These are phyloP conservation scores for Calonectria henricotiae DNA, from an alignment of 2,329 filamentous ascomycete species.

Conservation along the genomic window DNA sequence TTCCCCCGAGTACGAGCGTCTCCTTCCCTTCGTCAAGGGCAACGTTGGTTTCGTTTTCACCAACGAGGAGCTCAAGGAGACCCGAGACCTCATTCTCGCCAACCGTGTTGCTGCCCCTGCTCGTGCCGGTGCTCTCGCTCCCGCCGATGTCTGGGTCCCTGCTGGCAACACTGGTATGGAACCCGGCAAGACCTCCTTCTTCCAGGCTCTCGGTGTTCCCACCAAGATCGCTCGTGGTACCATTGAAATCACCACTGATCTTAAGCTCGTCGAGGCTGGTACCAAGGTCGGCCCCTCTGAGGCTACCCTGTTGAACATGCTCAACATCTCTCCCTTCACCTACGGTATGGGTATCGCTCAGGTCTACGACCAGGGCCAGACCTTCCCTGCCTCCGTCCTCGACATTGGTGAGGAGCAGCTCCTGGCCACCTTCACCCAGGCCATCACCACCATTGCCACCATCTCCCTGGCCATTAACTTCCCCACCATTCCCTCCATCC, in stretches of 20 bases:
- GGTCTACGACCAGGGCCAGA: slow-evolving; percentile 98
- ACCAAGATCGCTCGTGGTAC: slow-evolving; percentile 99
- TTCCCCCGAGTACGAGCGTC: slow-evolving; percentile 96
- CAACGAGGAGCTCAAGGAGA: slow-evolving; percentile 93
- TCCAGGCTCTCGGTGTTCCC: slow-evolving; percentile 99
- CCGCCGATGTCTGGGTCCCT: slow-evolving; percentile 93
- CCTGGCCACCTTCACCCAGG: slow-evolving; percentile 84
- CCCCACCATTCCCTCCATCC: slow-evolving; percentile 95
- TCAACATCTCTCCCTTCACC: slow-evolving; percentile 99
- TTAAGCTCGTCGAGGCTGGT: slow-evolving; percentile 96
- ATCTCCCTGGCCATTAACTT: slow-evolving; percentile 95
- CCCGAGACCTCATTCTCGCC: slow-evolving; percentile 93
- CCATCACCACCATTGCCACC: slow-evolving; percentile 89
- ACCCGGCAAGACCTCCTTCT: slow-evolving; percentile 99
- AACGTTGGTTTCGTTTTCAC: slow-evolving; percentile 99
- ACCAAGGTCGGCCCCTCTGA: slow-evolving; percentile 98
- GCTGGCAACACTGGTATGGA: slow-evolving; percentile 99
- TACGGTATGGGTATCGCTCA: slow-evolving; percentile 97
- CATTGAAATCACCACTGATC: slow-evolving; percentile 98
- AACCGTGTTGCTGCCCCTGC: slow-evolving; percentile 99
- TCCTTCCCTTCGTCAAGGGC: slow-evolving; percentile 95
- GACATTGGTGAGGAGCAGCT: slow-evolving; percentile 97
- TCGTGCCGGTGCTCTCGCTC: slow-evolving; percentile 97
- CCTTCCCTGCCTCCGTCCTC: slow-evolving; percentile 87
- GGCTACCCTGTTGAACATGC: slow-evolving; percentile 98